Percentiles rank a stretch among this genome's conserved stretches.
These are phyloP conservation scores for Oryza brachyantha DNA, from an alignment of 176 grass and related monocot species.

Conservation along the genomic window DNA sequence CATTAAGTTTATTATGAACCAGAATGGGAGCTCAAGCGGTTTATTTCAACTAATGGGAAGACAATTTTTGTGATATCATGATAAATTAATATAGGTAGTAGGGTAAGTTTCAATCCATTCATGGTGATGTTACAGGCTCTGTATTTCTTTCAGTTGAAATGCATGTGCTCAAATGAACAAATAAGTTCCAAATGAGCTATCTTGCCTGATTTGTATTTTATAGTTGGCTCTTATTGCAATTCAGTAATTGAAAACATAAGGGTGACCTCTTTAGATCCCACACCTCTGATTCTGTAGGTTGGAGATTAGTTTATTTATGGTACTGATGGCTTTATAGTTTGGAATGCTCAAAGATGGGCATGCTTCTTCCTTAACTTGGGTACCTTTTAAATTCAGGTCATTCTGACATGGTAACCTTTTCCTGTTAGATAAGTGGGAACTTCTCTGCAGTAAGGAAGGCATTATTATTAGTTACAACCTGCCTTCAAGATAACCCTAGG, in stretches of 20 bases:
- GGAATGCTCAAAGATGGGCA: background rate
- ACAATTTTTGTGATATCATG: background rate
- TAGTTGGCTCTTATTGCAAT: conserved; percentile 12
- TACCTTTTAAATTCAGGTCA: conserved; percentile 23
- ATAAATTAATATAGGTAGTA: background rate
- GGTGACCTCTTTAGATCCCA: background rate
- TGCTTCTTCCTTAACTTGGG: conserved; percentile 19
- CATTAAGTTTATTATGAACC: conserved; percentile 2
- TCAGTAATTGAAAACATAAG: background rate
- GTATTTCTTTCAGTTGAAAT: conserved; percentile 3
- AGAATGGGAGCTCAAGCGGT: background rate
- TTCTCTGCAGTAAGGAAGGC: conserved; percentile 74
- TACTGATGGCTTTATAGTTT: conserved; percentile 12
- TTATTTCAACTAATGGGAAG: background rate
- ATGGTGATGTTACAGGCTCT: background rate
- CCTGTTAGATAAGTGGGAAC: conserved; percentile 70
- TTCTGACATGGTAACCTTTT: conserved; percentile 37
- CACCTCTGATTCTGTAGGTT: conserved; percentile 7
- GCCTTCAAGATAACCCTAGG: conserved; percentile 61
- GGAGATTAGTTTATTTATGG: conserved; percentile 3
- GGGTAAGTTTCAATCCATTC: background rate
- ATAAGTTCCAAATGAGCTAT: conserved; percentile 4
- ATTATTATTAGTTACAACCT: conserved; percentile 57
- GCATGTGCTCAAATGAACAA: background rate
- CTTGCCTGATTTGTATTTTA: background rate